Conservation (phyloP, 441 rosid genomes). For the Pelargonium australe region DNA sequence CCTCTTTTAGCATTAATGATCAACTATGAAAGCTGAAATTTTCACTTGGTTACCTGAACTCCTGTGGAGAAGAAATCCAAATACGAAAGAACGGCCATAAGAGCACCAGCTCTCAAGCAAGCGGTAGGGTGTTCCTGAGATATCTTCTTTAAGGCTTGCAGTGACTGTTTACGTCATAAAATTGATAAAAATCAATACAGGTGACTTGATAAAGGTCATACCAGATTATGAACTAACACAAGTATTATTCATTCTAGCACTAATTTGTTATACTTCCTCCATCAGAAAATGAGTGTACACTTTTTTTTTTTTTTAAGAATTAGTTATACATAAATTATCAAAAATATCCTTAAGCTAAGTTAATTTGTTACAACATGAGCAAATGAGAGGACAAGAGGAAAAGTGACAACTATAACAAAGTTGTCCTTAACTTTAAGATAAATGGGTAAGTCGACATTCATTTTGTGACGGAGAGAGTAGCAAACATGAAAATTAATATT, state of each 20-base stretch:
- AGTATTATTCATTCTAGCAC: background rate
- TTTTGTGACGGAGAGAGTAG: no score
- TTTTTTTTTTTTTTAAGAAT: no score
- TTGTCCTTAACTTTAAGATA: no score
- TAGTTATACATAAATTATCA: no score
- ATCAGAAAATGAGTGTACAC: no score
- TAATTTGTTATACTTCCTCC: background rate
- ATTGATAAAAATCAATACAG: slow-evolving; percentile 17
- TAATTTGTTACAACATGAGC: no score
- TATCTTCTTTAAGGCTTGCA: slow-evolving; percentile 98
- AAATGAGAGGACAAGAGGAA: no score
- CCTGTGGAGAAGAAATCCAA: slow-evolving; percentile 99
- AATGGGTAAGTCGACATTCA: no score
- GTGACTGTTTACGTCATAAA: slow-evolving; percentile 45
- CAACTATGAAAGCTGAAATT: slow-evolving; percentile 2
- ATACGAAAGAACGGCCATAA: slow-evolving; percentile 97
- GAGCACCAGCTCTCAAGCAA: slow-evolving; percentile 97
- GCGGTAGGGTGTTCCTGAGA: slow-evolving; percentile 99
- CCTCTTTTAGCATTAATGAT: background rate
- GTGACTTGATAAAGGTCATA: slow-evolving; percentile 3
- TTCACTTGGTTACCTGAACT: slow-evolving; percentile 57
- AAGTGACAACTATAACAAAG: background rate
- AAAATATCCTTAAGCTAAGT: no score
- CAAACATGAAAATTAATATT: no score
- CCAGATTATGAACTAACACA: background rate